Base-by-base conservation (phyloP, 2,329 filamentous ascomycete genomes). In the Coleophoma cylindrospora region DNA sequence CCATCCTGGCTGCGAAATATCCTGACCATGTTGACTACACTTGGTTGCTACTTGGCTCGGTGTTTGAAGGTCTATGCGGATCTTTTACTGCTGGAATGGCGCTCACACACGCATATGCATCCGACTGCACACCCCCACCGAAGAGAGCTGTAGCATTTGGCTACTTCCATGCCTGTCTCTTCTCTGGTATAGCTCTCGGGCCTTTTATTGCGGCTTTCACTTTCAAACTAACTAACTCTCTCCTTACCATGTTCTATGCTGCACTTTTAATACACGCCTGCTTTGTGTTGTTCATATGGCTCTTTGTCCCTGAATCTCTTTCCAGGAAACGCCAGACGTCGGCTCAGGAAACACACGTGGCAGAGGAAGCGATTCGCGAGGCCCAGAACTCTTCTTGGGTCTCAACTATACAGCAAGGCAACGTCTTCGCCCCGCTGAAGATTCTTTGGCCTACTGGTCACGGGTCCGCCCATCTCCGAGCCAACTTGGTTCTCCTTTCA, bases 111-210 rank as follows among this genome's bases (percentile, higher is more conserved):
- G 90, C 92, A 0, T 99, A 97, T 67, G 86, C 88, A 12, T 85
- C 89, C 38, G 94, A 99, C 67, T 96, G 90, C 68, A 92, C 91
- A 0, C 75, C 87, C 4, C 88, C 91, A 0, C 86, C 87, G 32
- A 82, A 81, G 61, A 83, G 94, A 17, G 88, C 86, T 52, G 87
- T 95, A 8, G 82, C 84, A 4, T 94, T 97, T 66, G 91, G 90
- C 7, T 92, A 91, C 64, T 86, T 97, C 60, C 89, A 97, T 61
- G 91, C 89, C 11, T 91, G 86, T 58, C 74, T 99, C 9, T 97
- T 96, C 67, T 78, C 80, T 2, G 94, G 94, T n/a, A 81, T 97
- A 43, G 92, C 94, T 0, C 69, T 92, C 33, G 94, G 94, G 0
- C 94, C 94, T 8, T 76, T 95, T 3, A 63, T 95, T 19, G 86